Percentiles rank a stretch among this genome's conserved stretches.
phyloP scores from a whole-genome alignment of 225 moss, liverwort and hornwort genomes.

The Bryum argenteum region DNA sequence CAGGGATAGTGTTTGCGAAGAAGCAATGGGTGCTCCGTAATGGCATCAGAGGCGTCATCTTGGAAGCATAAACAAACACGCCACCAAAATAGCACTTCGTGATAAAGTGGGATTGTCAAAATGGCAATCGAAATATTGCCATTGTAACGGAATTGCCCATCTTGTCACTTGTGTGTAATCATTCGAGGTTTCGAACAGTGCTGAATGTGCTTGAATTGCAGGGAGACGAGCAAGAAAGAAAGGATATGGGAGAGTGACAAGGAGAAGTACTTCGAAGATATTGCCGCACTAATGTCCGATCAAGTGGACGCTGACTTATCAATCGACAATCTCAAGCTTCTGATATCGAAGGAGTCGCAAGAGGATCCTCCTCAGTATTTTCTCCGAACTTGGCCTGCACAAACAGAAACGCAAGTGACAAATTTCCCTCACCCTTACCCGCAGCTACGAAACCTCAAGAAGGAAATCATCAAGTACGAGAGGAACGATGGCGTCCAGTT shows the following conservation, averaged over 20 bases:
- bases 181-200: too few species aligned
- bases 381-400: constrained; percentile 68
- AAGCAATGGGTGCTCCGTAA: too few species aligned
- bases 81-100: too few species aligned
- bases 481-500: constrained; percentile 86
- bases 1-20: too few species aligned
- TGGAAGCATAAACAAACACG: too few species aligned
- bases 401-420: constrained; percentile 65
- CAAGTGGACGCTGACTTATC: constrained; percentile 71
- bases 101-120: too few species aligned
- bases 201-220: constrained; percentile 29
- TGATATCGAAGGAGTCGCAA: constrained; percentile 84
- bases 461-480: constrained; percentile 78
- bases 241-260: constrained; percentile 83
- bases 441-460: constrained; percentile 67
- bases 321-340: constrained; percentile 58
- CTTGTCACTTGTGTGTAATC: too few species aligned
- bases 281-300: constrained; percentile 88
- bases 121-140: too few species aligned
- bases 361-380: constrained; percentile 81
- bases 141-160: too few species aligned
- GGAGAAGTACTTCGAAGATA: constrained; percentile 69
- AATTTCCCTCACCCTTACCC: constrained; percentile 90
- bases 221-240: constrained; percentile 65
- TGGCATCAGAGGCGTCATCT: too few species aligned